Base-by-base conservation (phyloP, 1,284 basidiomycete genomes). In the Tilletia setariae region DNA sequence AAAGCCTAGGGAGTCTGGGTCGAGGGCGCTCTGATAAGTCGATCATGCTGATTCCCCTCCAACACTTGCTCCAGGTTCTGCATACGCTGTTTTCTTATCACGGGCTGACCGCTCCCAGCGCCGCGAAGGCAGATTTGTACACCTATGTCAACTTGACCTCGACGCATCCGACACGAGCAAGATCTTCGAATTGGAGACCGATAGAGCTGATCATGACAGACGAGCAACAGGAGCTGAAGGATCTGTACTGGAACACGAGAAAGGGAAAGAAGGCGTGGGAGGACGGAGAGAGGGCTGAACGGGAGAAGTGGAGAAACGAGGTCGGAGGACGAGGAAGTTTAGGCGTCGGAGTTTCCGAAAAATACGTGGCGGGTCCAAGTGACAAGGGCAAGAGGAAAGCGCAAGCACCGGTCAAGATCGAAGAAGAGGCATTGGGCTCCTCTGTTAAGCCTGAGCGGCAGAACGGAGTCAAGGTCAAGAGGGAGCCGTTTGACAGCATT, bases 111-210 rank as follows among this genome's bases (percentile, higher is more conserved):
- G 16, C 1, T 2, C 56, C 56, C 28, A 32, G 28, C 1, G 56
- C 56, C 9, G 56, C 56, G 30, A 61, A 61, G 4, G 56, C 56
- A 7, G 56, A 61, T 30, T 30, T 61, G 16, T 61, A 61, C 56
- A 61, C 56, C 6, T 61, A 61, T 30, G 56, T 61, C 56, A 35
- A 35, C n/a, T 30, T 61, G 15, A 61, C 56, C 2, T 61, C 56
- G 3, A 11, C 28, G 11, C 56, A 61, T 30, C 28, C 32, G 6
- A 61, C 56, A 28, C 13, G 28, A 32, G 56, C 56, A 61, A 25
- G 56, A 25, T 61, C 56, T 2, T 61, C 56, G 15, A 61, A 61
- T 21, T 61, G 56, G 56, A 25, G 56, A 4, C 56, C 56, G 28
- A 40, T 30, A 25, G 56, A 61, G 28, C 28, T 61, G 28, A 40